Evolutionary conservation across 2,329 filamentous ascomycete genomes (phyloP).

Genomic region (Talaromyces verruculosus): DNA sequence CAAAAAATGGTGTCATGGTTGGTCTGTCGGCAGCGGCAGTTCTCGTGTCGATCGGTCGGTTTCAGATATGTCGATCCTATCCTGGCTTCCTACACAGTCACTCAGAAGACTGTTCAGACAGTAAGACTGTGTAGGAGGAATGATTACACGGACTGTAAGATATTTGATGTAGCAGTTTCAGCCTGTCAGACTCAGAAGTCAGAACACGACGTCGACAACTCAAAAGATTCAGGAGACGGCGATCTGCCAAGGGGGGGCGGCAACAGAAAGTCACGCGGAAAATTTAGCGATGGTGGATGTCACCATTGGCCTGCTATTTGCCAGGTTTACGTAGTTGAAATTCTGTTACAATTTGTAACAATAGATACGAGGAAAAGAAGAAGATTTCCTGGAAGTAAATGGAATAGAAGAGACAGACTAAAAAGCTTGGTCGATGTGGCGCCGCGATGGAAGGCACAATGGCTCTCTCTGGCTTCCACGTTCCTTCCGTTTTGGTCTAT

Average conservation of each 20-base stretch:
- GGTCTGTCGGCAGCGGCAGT: conserved; percentile 7
- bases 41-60: conserved; percentile 8
- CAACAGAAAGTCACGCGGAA: conserved; percentile 4
- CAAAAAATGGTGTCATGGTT: not conserved
- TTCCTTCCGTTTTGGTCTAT: conserved; percentile 1
- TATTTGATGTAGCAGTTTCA: not conserved
- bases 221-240: not conserved
- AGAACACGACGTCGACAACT: not conserved
- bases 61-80: conserved; percentile 13
- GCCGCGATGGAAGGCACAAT: conserved; percentile 6
- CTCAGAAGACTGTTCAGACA: not conserved
- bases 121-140: not conserved
- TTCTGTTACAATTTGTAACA: not conserved
- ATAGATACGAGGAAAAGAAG: not conserved
- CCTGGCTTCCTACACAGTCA: not conserved
- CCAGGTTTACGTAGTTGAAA: not conserved
- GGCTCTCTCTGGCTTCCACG: conserved; percentile 10
- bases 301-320: not conserved
- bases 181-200: not conserved
- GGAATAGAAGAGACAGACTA: not conserved
- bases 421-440: conserved; percentile 15
- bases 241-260: conserved; percentile 7
- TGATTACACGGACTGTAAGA: not conserved
- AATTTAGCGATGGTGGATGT: not conserved
- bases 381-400: not conserved